phyloP scores from a whole-genome alignment of 192 early-diverging fungal species.

The Umbelopsis sp. region DNA sequence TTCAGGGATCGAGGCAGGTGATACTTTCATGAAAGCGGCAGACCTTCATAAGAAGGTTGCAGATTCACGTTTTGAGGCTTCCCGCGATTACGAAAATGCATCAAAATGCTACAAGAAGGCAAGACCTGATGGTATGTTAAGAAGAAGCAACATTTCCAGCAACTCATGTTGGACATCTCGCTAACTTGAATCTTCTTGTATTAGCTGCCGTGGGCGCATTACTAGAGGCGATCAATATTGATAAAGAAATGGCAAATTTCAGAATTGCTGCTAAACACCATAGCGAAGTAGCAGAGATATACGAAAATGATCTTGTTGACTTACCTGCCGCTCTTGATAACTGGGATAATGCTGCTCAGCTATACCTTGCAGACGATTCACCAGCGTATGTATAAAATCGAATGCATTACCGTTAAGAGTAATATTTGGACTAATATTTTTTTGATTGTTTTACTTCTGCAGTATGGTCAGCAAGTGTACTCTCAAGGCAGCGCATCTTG shows the following conservation, averaged over 20 bases:
- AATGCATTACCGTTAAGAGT: background rate
- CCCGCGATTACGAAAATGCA: constrained; percentile 81
- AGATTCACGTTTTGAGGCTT: constrained; percentile 85
- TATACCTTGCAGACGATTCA: constrained; percentile 91
- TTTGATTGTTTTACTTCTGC: constrained; percentile 7
- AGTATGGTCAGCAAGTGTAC: constrained; percentile 88
- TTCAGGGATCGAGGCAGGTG: constrained; percentile 90
- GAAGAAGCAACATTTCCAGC: too few species aligned
- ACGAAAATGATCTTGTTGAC: constrained; percentile 84
- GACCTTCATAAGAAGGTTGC: constrained; percentile 69
- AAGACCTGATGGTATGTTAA: constrained; percentile 64
- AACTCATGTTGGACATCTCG: too few species aligned
- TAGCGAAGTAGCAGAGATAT: constrained; percentile 55
- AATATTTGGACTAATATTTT: background rate
- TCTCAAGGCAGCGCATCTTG: constrained; percentile 90
- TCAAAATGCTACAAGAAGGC: constrained; percentile 89
- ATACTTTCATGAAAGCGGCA: constrained; percentile 86
- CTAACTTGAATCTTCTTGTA: background rate
- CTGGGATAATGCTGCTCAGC: constrained; percentile 90
- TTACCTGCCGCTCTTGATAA: constrained; percentile 78
- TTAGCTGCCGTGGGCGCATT: constrained; percentile 68
- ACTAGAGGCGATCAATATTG: constrained; percentile 76
- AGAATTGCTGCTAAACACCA: constrained; percentile 36
- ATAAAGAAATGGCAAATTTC: constrained; percentile 87
- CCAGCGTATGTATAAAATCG: constrained; percentile 64